phyloP scores from a whole-genome alignment of 306 rosid genomes.

The Prunus campanulata region DNA sequence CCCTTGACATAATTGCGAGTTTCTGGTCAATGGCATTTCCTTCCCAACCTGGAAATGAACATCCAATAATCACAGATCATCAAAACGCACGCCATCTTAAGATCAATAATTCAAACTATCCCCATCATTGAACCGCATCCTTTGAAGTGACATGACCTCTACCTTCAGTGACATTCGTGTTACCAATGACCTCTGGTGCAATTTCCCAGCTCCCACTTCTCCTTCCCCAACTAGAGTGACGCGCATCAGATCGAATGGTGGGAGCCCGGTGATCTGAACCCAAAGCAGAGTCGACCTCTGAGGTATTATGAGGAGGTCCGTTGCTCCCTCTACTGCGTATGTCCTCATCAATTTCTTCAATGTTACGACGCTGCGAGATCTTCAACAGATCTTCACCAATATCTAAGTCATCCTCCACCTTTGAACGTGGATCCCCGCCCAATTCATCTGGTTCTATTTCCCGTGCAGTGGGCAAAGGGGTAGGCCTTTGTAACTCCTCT shows the following conservation, averaged over 20 bases:
- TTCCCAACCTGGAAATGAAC: conserved; percentile 16
- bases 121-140: conserved; percentile 50
- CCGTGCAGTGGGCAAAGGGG: conserved; percentile 30
- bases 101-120: conserved; percentile 29
- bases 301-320: conserved; percentile 50
- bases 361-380: conserved; percentile 86
- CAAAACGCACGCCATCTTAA: conserved; percentile 20
- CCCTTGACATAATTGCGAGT: conserved; percentile 30
- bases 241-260: conserved; percentile 65
- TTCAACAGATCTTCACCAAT: conserved; percentile 88
- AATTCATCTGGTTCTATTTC: conserved; percentile 50
- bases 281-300: conserved; percentile 64
- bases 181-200: conserved; percentile 56
- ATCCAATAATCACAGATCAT: conserved; percentile 36
- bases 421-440: conserved; percentile 66
- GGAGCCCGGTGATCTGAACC: conserved; percentile 76
- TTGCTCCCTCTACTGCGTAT: conserved; percentile 68
- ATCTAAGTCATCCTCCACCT: conserved; percentile 87
- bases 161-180: conserved; percentile 65
- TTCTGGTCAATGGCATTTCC: conserved; percentile 25
- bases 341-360: conserved; percentile 73
- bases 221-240: conserved; percentile 84
- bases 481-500: conserved; percentile 63
- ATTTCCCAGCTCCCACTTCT: conserved; percentile 84
- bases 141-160: conserved; percentile 53